Base-by-base conservation (phyloP, 768 basidiomycete species). In the Pisolithus marmoratus region DNA sequence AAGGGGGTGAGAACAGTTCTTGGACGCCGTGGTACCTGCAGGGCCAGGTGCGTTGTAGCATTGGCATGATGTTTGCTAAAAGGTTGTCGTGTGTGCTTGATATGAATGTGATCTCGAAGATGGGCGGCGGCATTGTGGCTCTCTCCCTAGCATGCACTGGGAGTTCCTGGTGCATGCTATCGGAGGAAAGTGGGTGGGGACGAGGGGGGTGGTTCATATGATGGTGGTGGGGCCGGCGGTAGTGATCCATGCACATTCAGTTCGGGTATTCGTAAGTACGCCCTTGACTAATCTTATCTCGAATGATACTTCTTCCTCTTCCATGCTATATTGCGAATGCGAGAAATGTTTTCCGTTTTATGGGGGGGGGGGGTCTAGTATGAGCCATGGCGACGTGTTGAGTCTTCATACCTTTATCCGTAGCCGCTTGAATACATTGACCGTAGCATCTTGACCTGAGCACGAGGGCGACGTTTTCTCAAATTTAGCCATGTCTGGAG, bases 1-100 rank as follows among this genome's bases (percentile, higher is more conserved):
- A 48, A n/a, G n/a, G 9, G 20, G 26, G 31, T 58, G 55, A 53
- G 53, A 26, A 26, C 7, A 4, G 26, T 26, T 26, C 57, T 46
- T 46, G 51, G 51, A 59, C 54, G 56, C 54, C 57, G 52, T 50
- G 59, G 58, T 61, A 52, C 59, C 61, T 59, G 50, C 54, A 63
- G 57, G 70, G 72, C 75, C 76, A 82, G 81, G 80, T 82, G 78
- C 81, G 81, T 82, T 77, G 70, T 74, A 76, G 80, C 70, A 73
- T 72, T 74, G 70, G 72, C 61, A 61, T 63, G 55, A 42, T 56
- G 58, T 57, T 24, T 54, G 57, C 64, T 78, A 65, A 78, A 46
- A 42, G 68, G n/a, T n/a, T n/a, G 26, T 26, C 71, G 68, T 68
- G 26, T 7, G 7, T 26, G 7, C n/a, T n/a, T n/a, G n/a, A n/a